Conservation (phyloP, 176 grass and related monocot species). For the Alloteropsis semialata region DNA sequence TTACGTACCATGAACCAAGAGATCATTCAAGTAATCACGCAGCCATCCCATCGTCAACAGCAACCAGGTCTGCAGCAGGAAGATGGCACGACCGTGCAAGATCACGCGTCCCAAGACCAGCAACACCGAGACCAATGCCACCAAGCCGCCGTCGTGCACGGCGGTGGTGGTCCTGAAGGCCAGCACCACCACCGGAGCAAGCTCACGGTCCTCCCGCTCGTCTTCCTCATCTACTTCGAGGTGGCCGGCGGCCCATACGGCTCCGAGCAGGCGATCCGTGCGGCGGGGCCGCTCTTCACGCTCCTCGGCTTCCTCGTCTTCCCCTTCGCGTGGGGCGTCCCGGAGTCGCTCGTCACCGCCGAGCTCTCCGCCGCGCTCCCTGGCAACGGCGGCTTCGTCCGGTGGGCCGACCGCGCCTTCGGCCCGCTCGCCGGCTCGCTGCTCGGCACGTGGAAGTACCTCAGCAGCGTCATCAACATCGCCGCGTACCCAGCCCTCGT, state of each 20-base stretch:
- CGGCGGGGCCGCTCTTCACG: conserved; percentile 38
- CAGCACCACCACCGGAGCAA: background rate
- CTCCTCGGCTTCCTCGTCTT: conserved; percentile 44
- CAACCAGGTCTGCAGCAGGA: background rate
- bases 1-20: conserved; percentile 3
- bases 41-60: background rate
- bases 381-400: conserved; percentile 44
- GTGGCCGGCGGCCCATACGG: conserved; percentile 55
- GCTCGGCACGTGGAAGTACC: conserved; percentile 49
- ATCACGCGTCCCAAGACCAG: background rate
- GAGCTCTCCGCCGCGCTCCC: conserved; percentile 42
- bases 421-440: conserved; percentile 38
- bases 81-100: background rate
- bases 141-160: background rate
- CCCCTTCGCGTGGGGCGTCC: conserved; percentile 44
- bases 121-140: background rate
- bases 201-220: conserved; percentile 37
- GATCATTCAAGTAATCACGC: conserved; percentile 14
- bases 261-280: conserved; percentile 23
- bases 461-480: conserved; percentile 46
- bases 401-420: conserved; percentile 47
- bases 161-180: no score
- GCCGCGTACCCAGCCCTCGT: conserved; percentile 34
- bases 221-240: conserved; percentile 55
- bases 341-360: conserved; percentile 39